These are phyloP conservation scores for Sporothrix schenckii DNA, from an alignment of 2,329 filamentous ascomycete genomes.

Conservation along the genomic window DNA sequence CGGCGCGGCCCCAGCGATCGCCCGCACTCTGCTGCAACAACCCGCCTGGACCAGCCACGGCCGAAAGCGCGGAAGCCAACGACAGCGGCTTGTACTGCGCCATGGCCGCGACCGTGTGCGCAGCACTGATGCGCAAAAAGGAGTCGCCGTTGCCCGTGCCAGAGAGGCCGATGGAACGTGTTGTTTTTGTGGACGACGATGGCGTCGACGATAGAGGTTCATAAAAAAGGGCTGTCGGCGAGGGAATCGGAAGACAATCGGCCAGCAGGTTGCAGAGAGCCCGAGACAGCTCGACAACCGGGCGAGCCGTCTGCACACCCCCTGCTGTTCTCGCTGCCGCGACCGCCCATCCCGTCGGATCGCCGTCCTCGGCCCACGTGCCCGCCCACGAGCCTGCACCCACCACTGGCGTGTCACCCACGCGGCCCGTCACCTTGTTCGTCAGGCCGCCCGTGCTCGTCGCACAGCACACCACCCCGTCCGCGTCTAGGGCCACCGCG, in stretches of 20 bases:
- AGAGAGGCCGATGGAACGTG: conserved; percentile 62
- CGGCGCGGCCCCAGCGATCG: conserved; percentile 69
- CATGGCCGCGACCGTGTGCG: conserved; percentile 72
- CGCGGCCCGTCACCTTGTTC: conserved; percentile 82
- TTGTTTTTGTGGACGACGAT: conserved; percentile 33
- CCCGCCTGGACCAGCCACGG: conserved; percentile 70
- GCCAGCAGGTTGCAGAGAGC: conserved; percentile 55
- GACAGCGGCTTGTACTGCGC: conserved; percentile 62
- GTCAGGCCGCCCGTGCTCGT: conserved; percentile 77
- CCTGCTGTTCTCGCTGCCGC: neutral
- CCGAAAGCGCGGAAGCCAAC: conserved; percentile 61
- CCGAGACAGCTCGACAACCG: conserved; percentile 47
- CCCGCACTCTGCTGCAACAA: conserved; percentile 76
- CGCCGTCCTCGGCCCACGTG: conserved; percentile 65
- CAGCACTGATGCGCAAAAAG: conserved; percentile 73
- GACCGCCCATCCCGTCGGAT: conserved; percentile 41
- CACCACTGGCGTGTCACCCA: conserved; percentile 82
- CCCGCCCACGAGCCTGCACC: conserved; percentile 92
- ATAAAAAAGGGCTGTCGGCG: conserved; percentile 42
- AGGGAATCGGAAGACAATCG: conserved; percentile 61
- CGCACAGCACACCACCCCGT: conserved; percentile 71
- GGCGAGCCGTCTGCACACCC: conserved; percentile 36
- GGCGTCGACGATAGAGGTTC: conserved; percentile 38
- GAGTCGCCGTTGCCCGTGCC: conserved; percentile 89
- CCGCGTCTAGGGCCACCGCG: conserved; percentile 76